Evolutionary conservation across 2,329 filamentous ascomycete species (phyloP).

Genomic region (Fusarium sp.): DNA sequence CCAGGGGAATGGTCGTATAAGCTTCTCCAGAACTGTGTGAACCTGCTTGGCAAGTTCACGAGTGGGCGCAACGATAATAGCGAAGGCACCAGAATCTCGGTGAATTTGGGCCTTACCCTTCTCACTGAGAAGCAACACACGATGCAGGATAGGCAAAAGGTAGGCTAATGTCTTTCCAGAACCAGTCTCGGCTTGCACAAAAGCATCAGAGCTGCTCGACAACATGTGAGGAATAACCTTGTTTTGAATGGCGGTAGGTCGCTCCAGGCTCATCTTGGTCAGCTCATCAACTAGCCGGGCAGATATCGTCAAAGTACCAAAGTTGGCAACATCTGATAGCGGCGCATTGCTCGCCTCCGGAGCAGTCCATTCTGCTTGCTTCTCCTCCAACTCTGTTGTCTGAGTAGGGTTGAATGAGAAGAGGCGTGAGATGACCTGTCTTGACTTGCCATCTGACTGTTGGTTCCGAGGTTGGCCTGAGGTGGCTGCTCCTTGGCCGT

Average conservation of each 20-base stretch:
- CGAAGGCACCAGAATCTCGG: slow-evolving; percentile 90
- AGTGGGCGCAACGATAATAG: slow-evolving; percentile 93
- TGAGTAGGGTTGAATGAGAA: slow-evolving; percentile 91
- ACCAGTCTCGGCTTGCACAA: slow-evolving; percentile 96
- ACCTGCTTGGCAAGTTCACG: slow-evolving; percentile 97
- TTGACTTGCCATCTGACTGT: slow-evolving; percentile 46
- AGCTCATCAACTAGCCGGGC: slow-evolving; percentile 85
- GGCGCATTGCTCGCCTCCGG: slow-evolving; percentile 91
- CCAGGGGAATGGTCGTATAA: slow-evolving; percentile 93
- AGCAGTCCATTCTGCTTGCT: slow-evolving; percentile 65
- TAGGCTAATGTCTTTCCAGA: slow-evolving; percentile 99
- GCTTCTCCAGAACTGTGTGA: slow-evolving; percentile 84
- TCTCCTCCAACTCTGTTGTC: slow-evolving; percentile 72
- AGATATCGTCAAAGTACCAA: slow-evolving; percentile 88
- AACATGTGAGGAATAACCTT: slow-evolving; percentile 87
- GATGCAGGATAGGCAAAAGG: slow-evolving; percentile 89
- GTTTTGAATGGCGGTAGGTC: slow-evolving; percentile 95
- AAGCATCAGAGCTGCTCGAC: slow-evolving; percentile 87
- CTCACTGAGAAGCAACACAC: slow-evolving; percentile 83
- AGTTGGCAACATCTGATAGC: slow-evolving; percentile 86
- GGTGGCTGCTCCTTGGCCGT: slow-evolving; percentile 31
- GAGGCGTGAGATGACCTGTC: slow-evolving; percentile 87
- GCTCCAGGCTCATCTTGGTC: slow-evolving; percentile 88
- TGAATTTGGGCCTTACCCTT: slow-evolving; percentile 73
- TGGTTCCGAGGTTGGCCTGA: slow-evolving; percentile 42